phyloP scores from a whole-genome alignment of 257 asterid species.

The Primulina eburnea region DNA sequence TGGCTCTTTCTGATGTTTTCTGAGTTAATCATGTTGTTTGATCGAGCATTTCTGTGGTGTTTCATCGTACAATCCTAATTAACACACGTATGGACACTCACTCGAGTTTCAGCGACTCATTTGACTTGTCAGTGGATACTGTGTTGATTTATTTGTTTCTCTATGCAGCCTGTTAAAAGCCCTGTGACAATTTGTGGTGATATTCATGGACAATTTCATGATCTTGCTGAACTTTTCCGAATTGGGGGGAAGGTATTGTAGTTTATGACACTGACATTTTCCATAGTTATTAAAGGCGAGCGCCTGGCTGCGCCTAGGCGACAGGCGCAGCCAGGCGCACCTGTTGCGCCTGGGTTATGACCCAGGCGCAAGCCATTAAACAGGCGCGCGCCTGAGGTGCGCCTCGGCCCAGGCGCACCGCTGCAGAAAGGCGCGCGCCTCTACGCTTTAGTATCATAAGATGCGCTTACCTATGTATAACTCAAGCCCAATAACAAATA shows the following conservation, averaged over 20 bases:
- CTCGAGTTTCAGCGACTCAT: background rate
- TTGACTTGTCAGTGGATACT: slow-evolving; percentile 21
- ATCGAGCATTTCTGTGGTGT: slow-evolving; percentile 7
- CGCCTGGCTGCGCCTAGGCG: no score
- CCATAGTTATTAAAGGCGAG: no score
- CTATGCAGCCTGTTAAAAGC: slow-evolving; percentile 62
- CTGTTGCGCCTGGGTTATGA: no score
- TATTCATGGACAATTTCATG: slow-evolving; percentile 74
- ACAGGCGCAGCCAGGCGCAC: no score
- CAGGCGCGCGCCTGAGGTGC: no score
- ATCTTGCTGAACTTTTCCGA: slow-evolving; percentile 64
- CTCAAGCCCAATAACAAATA: no score
- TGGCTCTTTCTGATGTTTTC: background rate
- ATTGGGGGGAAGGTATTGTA: slow-evolving; percentile 65
- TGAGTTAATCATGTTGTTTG: background rate
- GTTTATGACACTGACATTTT: slow-evolving; percentile 14
- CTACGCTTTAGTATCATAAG: no score
- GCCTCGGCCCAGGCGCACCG: no score
- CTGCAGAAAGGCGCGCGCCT: no score
- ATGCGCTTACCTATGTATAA: no score
- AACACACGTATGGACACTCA: background rate
- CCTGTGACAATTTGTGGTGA: slow-evolving; percentile 75
- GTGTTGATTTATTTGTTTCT: slow-evolving; percentile 25
- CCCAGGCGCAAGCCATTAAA: no score
- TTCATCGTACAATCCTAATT: background rate